Base-by-base conservation (phyloP, 441 rosid genomes). In the Adansonia grandidieri region DNA sequence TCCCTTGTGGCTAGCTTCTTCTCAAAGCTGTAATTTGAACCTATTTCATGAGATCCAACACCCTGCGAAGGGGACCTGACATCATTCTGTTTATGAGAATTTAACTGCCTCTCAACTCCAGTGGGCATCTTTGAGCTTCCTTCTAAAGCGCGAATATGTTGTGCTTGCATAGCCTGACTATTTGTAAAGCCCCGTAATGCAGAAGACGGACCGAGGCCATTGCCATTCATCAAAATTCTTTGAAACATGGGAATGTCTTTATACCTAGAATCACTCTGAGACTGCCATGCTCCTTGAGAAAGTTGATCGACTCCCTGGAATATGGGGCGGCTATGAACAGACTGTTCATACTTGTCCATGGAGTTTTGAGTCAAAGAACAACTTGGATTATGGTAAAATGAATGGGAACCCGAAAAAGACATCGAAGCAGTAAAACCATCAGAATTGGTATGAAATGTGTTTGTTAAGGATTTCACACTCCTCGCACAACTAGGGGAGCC, bases 241-340 rank as follows among this genome's bases (percentile, higher is more conserved):
- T 89, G 94, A 85, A 87, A 88, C 80, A 91, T 73, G 22, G 93
- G 87, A 81, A 79, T 80, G 78, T 92, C 99, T 51, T 91, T 91
- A 73, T 84, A 91, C 89, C 87, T 88, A 6, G 92, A 84, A 70
- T 93, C 99, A 62, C 87, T 87, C 81, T 85, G 93, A 83, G 90
- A 81, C 76, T 87, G 94, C 93, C 96, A 91, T 78, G 57, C 63
- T 67, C 79, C 85, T 71, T 78, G 78, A 54, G 78, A 65, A 48
- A 37, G 53, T 68, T 85, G 87, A 82, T 96, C 97, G 40, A 91
- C 82, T 72, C 95, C 94, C 79, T 92, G 93, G 86, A 96, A 92
- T 77, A 94, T 77, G 69, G 97, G 98, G 8, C 96, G 96, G 85
- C 99, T 96, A 79, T 92, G 95, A 85, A 96, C 99, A 48, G 99